Percentiles rank a stretch among this genome's conserved stretches.
Evolutionary conservation across 1,284 basidiomycete genomes (phyloP).

Genomic region (Pholiota adiposa): DNA sequence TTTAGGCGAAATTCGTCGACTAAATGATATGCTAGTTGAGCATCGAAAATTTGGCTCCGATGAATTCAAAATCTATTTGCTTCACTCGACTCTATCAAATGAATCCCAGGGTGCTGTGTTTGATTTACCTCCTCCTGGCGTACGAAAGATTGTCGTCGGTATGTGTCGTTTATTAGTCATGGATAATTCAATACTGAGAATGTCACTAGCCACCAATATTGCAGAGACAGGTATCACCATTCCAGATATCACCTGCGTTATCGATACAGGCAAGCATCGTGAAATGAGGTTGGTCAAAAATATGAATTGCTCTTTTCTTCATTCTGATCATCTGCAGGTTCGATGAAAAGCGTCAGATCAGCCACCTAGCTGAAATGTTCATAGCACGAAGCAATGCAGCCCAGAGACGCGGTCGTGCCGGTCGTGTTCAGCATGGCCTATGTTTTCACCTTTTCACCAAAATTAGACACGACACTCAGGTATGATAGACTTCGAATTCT

Average conservation of each 20-base stretch:
- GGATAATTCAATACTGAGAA: background rate
- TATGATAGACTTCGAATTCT: constrained; percentile 24
- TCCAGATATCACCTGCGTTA: constrained; percentile 97
- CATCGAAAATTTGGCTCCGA: constrained; percentile 78
- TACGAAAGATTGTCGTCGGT: constrained; percentile 94
- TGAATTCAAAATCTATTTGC: constrained; percentile 81
- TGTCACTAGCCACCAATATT: constrained; percentile 69
- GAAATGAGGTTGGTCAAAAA: constrained; percentile 75
- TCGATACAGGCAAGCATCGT: constrained; percentile 94
- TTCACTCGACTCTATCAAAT: constrained; percentile 94
- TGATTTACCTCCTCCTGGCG: constrained; percentile 78
- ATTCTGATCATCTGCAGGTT: constrained; percentile 56
- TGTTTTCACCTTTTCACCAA: constrained; percentile 98
- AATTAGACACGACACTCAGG: constrained; percentile 79
- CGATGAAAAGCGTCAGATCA: constrained; percentile 97
- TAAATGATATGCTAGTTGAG: constrained; percentile 83
- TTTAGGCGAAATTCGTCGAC: constrained; percentile 87
- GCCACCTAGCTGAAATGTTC: constrained; percentile 91
- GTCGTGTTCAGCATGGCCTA: constrained; percentile 89
- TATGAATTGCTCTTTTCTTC: constrained; percentile 10
- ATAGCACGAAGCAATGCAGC: constrained; percentile 94
- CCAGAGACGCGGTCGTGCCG: constrained; percentile 90
- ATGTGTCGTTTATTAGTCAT: constrained; percentile 21
- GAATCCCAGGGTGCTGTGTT: constrained; percentile 94
- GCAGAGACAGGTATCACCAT: constrained; percentile 97